These are phyloP conservation scores for Tricharina praecox DNA, from an alignment of 495 filamentous ascomycete genomes.

Conservation along the genomic window DNA sequence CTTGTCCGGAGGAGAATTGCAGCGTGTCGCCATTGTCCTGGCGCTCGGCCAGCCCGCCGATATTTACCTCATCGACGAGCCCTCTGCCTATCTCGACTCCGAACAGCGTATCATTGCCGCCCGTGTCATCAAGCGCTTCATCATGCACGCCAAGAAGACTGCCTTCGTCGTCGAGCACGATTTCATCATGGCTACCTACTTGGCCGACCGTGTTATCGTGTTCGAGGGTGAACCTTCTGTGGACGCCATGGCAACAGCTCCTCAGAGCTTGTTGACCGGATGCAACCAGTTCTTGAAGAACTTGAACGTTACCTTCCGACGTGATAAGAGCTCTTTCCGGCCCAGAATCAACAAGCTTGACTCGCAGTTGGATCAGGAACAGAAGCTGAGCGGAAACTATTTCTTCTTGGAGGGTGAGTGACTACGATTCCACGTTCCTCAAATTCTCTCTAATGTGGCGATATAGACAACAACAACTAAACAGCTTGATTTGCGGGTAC, in stretches of 20 bases:
- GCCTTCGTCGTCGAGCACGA: slow-evolving; percentile 99
- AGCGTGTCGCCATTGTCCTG: slow-evolving; percentile 93
- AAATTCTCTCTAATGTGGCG: too few relatives aligned
- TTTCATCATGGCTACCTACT: slow-evolving; percentile 94
- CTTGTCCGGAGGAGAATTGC: slow-evolving; percentile 94
- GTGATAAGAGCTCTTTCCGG: slow-evolving; percentile 86
- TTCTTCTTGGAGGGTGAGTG: slow-evolving; percentile 85
- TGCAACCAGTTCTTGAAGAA: slow-evolving; percentile 95
- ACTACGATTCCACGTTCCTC: too few relatives aligned
- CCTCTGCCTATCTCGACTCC: slow-evolving; percentile 85
- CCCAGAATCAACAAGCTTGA: slow-evolving; percentile 96
- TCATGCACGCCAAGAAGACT: slow-evolving; percentile 99
- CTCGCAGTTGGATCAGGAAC: slow-evolving; percentile 90
- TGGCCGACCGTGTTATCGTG: slow-evolving; percentile 94
- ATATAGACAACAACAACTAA: too few relatives aligned
- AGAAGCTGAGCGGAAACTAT: slow-evolving; percentile 86
- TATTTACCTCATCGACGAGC: slow-evolving; percentile 97
- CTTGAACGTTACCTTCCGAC: slow-evolving; percentile 92
- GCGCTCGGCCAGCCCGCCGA: slow-evolving; percentile 91
- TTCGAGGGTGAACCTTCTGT: slow-evolving; percentile 88
- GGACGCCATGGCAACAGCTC: slow-evolving; percentile 69
- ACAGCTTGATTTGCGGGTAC: too few relatives aligned
- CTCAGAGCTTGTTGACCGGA: slow-evolving; percentile 81
- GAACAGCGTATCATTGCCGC: slow-evolving; percentile 97
- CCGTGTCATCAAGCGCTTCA: slow-evolving; percentile 96